Evolutionary conservation across 106 monocot species (phyloP), one percentile per base, ranked within the genome.

Genomic region (Vanilla planifolia): DNA sequence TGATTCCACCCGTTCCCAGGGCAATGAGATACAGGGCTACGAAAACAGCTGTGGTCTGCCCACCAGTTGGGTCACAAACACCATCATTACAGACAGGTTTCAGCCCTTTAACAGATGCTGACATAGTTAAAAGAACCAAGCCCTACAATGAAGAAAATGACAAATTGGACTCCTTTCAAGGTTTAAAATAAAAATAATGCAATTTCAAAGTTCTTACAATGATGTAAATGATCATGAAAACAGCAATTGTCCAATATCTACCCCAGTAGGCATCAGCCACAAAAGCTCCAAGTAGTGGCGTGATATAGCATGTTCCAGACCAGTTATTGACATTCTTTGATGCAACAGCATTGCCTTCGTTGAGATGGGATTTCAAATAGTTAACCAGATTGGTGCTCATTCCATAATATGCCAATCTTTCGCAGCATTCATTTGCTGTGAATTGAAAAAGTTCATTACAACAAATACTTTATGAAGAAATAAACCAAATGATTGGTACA

Each of bases 371-470:
- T 51, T 63, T 68, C 64, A 79, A 59, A 44, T 59, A 79, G 55
- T 73, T 79, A 59, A 79, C 79, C 44, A 79, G 45, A 43, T 79
- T 79, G 37, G 79, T 79, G 64, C 79, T 74, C 79, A 79, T 74
- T 21, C 79, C 79, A 48, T 79, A 79, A 33, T 74, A 79, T 24
- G 79, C 79, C 61, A 79, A 61, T 48, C 79, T 79, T 50, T 80
- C 74, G 24, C 74, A 70, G 25, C 79, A 73, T 33, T 73, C 73
- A 24, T 79, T 79, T 22, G 64, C 73, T 79, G 64, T 27, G 9
- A 23, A 40, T 30, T 1, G 52, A n/a, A 8, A 23, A 15, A 61
- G 40, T 16, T 14, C 40, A 9, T 23, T 15, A 56, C 4, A 3
- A 15, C 3, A 3, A 33, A 14, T 56, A 6, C 44, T 20, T 50